These are phyloP conservation scores for Ustilago hordei DNA, from an alignment of 1,284 basidiomycete genomes.

Conservation along the genomic window DNA sequence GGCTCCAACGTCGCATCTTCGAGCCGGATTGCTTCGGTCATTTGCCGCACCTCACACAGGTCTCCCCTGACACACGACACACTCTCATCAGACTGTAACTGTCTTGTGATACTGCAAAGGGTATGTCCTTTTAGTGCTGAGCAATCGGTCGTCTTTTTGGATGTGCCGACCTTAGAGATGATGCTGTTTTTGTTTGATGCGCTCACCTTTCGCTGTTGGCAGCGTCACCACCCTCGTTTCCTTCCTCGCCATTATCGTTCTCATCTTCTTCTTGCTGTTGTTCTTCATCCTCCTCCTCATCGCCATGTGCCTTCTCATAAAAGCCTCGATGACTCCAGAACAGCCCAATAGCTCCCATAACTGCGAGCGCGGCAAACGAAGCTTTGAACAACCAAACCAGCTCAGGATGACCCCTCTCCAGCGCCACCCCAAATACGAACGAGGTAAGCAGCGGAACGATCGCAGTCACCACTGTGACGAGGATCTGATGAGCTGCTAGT, in stretches of 20 bases:
- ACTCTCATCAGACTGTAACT: neutral
- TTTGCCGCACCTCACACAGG: neutral
- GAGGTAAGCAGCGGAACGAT: constrained; percentile 56
- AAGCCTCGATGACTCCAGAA: constrained; percentile 52
- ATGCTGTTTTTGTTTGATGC: neutral
- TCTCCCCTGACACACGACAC: neutral
- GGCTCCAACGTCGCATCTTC: too few species aligned
- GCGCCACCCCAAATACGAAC: constrained; percentile 54
- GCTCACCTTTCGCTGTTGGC: neutral
- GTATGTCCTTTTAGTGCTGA: neutral
- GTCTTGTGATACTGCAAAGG: neutral
- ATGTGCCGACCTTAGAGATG: neutral
- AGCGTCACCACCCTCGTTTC: constrained; percentile 4
- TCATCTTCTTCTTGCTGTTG: constrained; percentile 3
- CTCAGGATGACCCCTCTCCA: constrained; percentile 51
- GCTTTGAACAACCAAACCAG: constrained; percentile 61
- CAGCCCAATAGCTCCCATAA: constrained; percentile 36
- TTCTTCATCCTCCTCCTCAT: constrained; percentile 15
- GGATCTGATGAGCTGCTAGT: constrained; percentile 59
- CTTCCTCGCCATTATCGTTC: constrained; percentile 11
- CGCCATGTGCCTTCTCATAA: constrained; percentile 49
- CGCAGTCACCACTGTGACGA: constrained; percentile 56
- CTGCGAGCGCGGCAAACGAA: constrained; percentile 36
- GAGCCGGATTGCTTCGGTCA: constrained; percentile 2
- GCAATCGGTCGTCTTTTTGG: neutral